Conservation (phyloP, 2,329 filamentous ascomycete species). For the Pseudofabraea citricarpa region DNA sequence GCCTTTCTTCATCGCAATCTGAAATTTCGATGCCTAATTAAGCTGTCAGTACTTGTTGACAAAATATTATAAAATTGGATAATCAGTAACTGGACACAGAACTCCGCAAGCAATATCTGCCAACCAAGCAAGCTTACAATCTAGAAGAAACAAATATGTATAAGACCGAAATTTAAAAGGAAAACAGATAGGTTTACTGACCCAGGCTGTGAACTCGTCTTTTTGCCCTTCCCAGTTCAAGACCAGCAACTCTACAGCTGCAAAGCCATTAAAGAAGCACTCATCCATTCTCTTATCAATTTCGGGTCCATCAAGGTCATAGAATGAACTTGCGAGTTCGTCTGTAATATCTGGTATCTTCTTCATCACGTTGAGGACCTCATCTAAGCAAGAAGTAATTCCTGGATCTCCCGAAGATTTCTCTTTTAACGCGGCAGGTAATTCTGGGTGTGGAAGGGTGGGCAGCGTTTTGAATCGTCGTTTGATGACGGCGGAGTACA, state of each 20-base stretch:
- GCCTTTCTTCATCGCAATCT: conserved; percentile 22
- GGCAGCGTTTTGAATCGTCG: conserved; percentile 60
- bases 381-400: conserved; percentile 42
- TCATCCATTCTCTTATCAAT: conserved; percentile 55
- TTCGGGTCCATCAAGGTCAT: conserved; percentile 56
- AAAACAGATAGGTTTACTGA: conserved; percentile 9
- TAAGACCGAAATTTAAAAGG: neutral
- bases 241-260: conserved; percentile 48
- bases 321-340: conserved; percentile 67
- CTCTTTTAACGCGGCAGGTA: conserved; percentile 21
- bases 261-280: conserved; percentile 56
- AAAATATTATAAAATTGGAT: too few species aligned
- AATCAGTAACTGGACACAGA: too few species aligned
- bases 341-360: conserved; percentile 63
- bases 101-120: conserved; percentile 4
- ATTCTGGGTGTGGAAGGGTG: conserved; percentile 33
- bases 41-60: conserved; percentile 3
- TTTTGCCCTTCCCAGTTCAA: conserved; percentile 57
- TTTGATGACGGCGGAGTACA: conserved; percentile 68
- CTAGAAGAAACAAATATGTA: neutral
- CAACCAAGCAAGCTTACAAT: neutral
- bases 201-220: conserved; percentile 79
- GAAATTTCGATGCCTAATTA: conserved; percentile 22
- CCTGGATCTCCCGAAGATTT: conserved; percentile 10
- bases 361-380: conserved; percentile 50